Conservation (phyloP, 306 rosid species). For the Vigna hirtella region DNA sequence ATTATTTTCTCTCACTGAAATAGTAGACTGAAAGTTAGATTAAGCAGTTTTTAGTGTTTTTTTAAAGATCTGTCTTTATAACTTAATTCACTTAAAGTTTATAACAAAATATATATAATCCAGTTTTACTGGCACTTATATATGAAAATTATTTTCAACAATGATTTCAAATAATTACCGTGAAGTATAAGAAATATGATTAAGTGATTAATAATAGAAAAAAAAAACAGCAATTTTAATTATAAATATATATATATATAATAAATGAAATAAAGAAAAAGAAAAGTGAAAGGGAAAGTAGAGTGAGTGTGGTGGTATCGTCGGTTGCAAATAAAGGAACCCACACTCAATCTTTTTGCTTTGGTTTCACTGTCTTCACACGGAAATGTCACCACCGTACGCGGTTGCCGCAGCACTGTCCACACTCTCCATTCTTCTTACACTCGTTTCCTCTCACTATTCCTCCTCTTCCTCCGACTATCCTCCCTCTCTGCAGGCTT, state of each 20-base stretch:
- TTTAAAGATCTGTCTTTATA: no score
- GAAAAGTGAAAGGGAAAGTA: not conserved
- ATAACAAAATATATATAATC: no score
- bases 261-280: not conserved
- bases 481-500: not conserved
- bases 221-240: not conserved
- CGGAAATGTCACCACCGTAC: conserved; percentile 49
- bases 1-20: not conserved
- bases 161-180: not conserved
- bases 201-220: not conserved
- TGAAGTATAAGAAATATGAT: not conserved
- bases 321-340: conserved; percentile 38
- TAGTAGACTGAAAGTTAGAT: no score
- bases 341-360: not conserved
- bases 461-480: conserved; percentile 42
- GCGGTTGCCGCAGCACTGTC: not conserved
- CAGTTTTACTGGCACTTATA: not conserved
- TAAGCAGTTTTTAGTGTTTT: no score
- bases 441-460: conserved; percentile 61
- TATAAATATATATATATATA: no score
- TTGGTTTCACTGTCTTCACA: not conserved
- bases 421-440: conserved; percentile 41
- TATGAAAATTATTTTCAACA: not conserved
- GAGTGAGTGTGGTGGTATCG: not conserved
- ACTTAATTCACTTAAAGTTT: no score